Conservation (phyloP, 352 stramenopile species). For the Phytopythium chamaehyphon region DNA sequence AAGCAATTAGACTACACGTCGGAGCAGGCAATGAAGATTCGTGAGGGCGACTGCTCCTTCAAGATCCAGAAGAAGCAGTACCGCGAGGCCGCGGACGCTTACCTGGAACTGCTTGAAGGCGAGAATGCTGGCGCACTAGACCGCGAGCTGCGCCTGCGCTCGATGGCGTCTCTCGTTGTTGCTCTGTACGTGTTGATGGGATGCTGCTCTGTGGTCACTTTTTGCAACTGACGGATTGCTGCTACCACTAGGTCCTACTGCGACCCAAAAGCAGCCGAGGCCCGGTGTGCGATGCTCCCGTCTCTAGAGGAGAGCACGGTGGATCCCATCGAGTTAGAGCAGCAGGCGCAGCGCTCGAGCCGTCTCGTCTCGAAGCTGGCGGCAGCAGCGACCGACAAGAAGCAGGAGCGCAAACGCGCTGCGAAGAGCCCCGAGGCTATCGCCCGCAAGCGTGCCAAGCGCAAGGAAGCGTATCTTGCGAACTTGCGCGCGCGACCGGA, state of each 20-base stretch:
- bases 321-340: constrained; percentile 65
- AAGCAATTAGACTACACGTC: constrained; percentile 51
- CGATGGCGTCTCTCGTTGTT: constrained; percentile 69
- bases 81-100: constrained; percentile 51
- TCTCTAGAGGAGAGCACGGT: constrained; percentile 42
- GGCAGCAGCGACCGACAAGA: constrained; percentile 59
- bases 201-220: neutral
- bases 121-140: constrained; percentile 54
- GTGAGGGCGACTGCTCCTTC: constrained; percentile 73
- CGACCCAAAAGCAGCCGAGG: constrained; percentile 58
- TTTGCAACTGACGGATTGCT: constrained; percentile 4
- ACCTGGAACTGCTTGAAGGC: constrained; percentile 65
- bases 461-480: constrained; percentile 52
- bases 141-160: constrained; percentile 67
- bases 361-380: constrained; percentile 56
- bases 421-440: constrained; percentile 73
- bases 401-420: constrained; percentile 73
- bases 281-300: constrained; percentile 63
- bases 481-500: constrained; percentile 55
- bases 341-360: constrained; percentile 52
- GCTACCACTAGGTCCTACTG: constrained; percentile 51
- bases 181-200: constrained; percentile 42
- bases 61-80: constrained; percentile 82
- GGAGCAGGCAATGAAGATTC: constrained; percentile 59
- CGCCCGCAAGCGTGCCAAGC: constrained; percentile 69